Evolutionary conservation across 164 flowering plant genomes (phyloP), one percentile per base, ranked within the genome.

Genomic region (Tetracentron sinense): DNA sequence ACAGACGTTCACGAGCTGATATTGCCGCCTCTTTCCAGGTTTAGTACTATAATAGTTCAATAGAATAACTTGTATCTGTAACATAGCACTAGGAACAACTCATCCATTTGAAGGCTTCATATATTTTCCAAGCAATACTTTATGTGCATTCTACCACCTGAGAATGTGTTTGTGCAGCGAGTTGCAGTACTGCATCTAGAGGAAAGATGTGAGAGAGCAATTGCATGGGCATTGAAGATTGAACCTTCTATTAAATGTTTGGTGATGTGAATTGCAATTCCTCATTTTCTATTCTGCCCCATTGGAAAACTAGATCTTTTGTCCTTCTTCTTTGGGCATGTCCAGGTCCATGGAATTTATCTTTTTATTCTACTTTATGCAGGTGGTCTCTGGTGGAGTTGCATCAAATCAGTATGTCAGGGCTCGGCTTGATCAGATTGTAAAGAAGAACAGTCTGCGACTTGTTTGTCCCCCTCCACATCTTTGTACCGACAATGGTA

Each of bases 11-110:
- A 20, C 85, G 98, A 60, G 98, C 98, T 69, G 85, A 93, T 75
- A 81, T 93, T 70, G 98, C 98, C 67, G 98, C 98, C 61, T 86
- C 98, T 61, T 93, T 93, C 65, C 98, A 93, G 97, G 98, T 70
- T 42, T 51, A 23, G 4, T 26, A 22, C 29, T 25, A 15, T 11
- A 23, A 52, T 49, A 17, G 30, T 11, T 35, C 44, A 42, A 42
- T 47, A 53, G 25, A 10, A 19, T 46, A 21, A 35, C 7, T 11
- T 15, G 25, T 29, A 22, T 47, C 22, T 58, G 35, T 29, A 17
- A 10, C 21, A 47, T 29, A 30, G 21, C 2, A 27, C 26, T 49
- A n/a, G 25, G 5, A 21, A 49, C 10, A 49, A 21, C 5, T 8
- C 8, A 38, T 0, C 11, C 26, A 14, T 6, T 38, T 38, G 15